These are phyloP conservation scores for Micromonas pusilla DNA, from an alignment of 139 green algal genomes.

Conservation along the genomic window DNA sequence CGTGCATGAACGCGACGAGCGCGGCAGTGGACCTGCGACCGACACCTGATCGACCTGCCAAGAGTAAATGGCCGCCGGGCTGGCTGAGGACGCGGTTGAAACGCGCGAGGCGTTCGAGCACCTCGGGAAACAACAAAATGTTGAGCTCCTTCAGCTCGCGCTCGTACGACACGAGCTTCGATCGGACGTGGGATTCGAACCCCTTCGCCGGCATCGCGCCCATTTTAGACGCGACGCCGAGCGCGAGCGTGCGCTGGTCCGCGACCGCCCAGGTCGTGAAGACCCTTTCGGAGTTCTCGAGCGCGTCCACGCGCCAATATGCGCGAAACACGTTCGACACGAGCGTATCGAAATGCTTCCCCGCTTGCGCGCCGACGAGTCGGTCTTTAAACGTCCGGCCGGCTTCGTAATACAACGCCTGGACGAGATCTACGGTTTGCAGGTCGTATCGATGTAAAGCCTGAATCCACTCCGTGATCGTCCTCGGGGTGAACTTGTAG, in stretches of 20 bases:
- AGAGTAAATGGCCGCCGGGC: constrained; percentile 51
- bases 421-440: constrained; percentile 21
- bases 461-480: constrained; percentile 53
- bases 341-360: constrained; percentile 38
- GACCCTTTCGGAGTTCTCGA: background rate
- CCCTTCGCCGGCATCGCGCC: constrained; percentile 39
- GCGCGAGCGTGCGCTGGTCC: background rate
- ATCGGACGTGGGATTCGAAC: constrained; percentile 44
- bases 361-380: constrained; percentile 39
- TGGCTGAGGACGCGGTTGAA: constrained; percentile 56
- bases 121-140: constrained; percentile 56
- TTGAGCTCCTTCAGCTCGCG: constrained; percentile 56
- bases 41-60: constrained; percentile 49
- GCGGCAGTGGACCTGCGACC: constrained; percentile 48
- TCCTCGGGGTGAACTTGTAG: constrained; percentile 58
- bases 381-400: constrained; percentile 54
- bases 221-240: constrained; percentile 23
- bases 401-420: constrained; percentile 53
- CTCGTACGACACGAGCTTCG: constrained; percentile 58
- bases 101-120: constrained; percentile 50
- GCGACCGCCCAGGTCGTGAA: constrained; percentile 19
- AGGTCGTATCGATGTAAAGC: constrained; percentile 42
- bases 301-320: background rate
- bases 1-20: constrained; percentile 64
- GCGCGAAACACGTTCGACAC: constrained; percentile 3